phyloP scores from a whole-genome alignment of 148 eudicot species.

The Tetragonia tetragonoides region DNA sequence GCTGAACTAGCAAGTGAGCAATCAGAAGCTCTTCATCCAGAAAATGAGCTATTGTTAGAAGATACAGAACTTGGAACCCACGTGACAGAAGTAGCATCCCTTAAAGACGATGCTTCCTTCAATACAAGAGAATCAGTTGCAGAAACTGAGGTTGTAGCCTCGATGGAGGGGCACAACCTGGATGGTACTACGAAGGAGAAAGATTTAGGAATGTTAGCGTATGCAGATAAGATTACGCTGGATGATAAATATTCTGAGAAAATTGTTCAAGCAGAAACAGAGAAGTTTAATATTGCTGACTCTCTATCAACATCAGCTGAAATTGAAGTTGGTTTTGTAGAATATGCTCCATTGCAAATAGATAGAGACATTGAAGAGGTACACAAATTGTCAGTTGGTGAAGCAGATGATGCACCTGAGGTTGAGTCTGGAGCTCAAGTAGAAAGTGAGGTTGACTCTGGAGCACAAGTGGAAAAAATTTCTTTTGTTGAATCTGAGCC shows the following conservation, averaged over 20 bases:
- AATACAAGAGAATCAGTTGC: constrained; percentile 6
- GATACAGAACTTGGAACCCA: not conserved
- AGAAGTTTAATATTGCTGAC: not conserved
- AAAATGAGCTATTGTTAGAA: constrained; percentile 10
- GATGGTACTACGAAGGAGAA: not conserved
- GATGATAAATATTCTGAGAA: constrained; percentile 8
- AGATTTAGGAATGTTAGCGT: not conserved
- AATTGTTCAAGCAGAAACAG: constrained; percentile 1
- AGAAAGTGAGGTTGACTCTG: not conserved
- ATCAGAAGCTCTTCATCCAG: constrained; percentile 11
- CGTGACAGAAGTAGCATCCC: not conserved
- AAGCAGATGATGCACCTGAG: not conserved
- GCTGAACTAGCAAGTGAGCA: constrained; percentile 28
- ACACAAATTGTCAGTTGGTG: not conserved
- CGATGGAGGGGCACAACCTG: not conserved
- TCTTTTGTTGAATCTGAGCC: constrained; percentile 12
- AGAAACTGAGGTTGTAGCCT: not conserved
- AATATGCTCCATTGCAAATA: not conserved
- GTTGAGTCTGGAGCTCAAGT: not conserved
- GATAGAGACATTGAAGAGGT: not conserved
- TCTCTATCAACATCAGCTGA: constrained; percentile 5
- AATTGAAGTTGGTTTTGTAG: constrained; percentile 13
- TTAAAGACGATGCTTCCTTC: constrained; percentile 5
- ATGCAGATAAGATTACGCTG: not conserved
- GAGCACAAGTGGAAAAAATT: too few relatives aligned